These are phyloP conservation scores for Leavenworthia alabamica DNA, from an alignment of 345 rosid genomes.

Conservation along the genomic window DNA sequence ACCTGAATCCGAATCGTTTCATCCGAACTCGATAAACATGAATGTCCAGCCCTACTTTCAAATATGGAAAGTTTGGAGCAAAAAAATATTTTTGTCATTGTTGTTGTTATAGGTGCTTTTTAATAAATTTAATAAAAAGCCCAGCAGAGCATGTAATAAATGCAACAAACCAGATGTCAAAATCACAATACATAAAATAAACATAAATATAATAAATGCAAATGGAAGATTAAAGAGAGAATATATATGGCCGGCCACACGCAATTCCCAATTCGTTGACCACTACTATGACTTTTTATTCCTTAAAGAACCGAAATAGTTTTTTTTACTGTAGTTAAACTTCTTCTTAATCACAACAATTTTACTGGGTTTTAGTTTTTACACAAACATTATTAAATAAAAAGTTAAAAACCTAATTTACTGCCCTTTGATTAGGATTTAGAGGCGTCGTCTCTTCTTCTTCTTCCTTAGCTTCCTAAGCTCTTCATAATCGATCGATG, in stretches of 20 bases:
- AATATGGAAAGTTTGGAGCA: neutral
- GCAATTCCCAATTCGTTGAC: constrained; percentile 22
- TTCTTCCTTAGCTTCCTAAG: neutral
- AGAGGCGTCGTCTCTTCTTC: neutral
- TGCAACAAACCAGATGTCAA: constrained; percentile 1
- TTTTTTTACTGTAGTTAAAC: too few species aligned
- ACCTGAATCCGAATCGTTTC: too few species aligned
- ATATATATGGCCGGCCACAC: neutral
- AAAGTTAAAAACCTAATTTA: constrained; percentile 22
- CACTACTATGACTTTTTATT: constrained; percentile 22
- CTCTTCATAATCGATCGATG: neutral
- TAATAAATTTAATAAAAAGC: neutral
- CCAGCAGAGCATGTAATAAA: constrained; percentile 4
- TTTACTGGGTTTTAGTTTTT: neutral
- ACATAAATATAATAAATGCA: neutral
- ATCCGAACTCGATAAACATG: too few species aligned
- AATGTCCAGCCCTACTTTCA: too few species aligned
- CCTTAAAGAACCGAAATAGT: neutral
- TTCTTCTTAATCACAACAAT: neutral
- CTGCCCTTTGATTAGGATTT: constrained; percentile 1
- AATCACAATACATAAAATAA: neutral
- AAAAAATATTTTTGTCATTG: neutral
- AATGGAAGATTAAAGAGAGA: neutral
- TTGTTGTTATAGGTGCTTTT: neutral
- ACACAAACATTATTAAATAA: neutral